Evolutionary conservation across 2,329 filamentous ascomycete species (phyloP).

Genomic region (Claviceps digitariae): DNA sequence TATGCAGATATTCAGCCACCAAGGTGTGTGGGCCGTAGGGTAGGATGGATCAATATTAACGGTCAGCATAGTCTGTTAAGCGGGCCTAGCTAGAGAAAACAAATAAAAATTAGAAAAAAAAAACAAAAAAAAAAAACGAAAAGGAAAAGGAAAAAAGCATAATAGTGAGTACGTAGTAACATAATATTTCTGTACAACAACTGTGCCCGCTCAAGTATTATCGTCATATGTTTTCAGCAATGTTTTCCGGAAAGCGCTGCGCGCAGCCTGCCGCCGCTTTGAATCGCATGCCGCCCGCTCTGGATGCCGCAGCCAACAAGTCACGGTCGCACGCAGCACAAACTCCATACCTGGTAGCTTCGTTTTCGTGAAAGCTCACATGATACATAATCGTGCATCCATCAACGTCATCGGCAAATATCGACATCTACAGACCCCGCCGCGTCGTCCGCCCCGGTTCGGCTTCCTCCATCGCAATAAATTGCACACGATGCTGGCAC

Average conservation of each 20-base stretch:
- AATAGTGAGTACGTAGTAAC: no score
- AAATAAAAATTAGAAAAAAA: not conserved
- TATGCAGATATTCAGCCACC: not conserved
- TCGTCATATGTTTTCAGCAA: not conserved
- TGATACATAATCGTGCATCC: not conserved
- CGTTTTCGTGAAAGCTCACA: not conserved
- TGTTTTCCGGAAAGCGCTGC: not conserved
- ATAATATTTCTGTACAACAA: no score
- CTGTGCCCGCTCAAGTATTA: no score
- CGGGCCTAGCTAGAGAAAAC: not conserved
- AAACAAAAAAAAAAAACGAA: not conserved
- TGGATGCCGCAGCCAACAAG: no score
- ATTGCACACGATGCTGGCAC: conserved; percentile 39
- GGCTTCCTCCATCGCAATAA: not conserved
- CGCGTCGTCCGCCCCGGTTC: not conserved
- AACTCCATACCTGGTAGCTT: not conserved
- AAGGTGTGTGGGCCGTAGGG: not conserved
- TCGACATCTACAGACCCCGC: not conserved
- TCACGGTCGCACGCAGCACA: not conserved
- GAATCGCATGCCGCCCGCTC: no score
- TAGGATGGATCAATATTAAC: no score
- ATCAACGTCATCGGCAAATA: not conserved
- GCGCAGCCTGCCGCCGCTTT: not conserved
- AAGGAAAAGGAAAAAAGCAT: no score
- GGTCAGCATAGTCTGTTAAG: not conserved